phyloP scores from a whole-genome alignment of 192 early-diverging fungal species.

The Coemansia sp. region DNA sequence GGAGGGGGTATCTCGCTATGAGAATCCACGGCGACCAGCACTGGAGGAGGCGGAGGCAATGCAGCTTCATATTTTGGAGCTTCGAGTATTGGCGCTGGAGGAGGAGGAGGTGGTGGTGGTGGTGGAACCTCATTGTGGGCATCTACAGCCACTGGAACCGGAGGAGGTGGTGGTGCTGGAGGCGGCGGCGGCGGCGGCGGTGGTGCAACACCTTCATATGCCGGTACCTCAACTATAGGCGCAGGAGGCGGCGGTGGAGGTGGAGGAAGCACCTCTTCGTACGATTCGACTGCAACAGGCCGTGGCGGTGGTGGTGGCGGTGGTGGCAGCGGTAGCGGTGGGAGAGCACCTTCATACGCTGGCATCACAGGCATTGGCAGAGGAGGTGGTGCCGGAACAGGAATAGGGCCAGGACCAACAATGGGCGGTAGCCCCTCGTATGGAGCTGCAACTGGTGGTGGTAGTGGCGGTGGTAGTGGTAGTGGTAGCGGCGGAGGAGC shows the following conservation, averaged over 20 bases:
- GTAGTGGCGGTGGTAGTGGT: not conserved
- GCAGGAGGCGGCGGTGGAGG: not conserved
- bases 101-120: slow-evolving; percentile 21
- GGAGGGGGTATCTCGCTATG: slow-evolving; percentile 10
- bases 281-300: slow-evolving; percentile 8
- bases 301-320: slow-evolving; percentile 12
- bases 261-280: slow-evolving; percentile 3
- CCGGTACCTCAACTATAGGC: not conserved
- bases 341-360: slow-evolving; percentile 2
- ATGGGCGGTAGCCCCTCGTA: slow-evolving; percentile 19
- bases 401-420: slow-evolving; percentile 7
- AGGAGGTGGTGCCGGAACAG: not conserved
- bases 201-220: slow-evolving; percentile 4
- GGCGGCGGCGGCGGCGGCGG: slow-evolving; percentile 21
- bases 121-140: slow-evolving; percentile 4
- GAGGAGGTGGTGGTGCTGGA: not conserved
- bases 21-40: not conserved
- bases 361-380: not conserved
- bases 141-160: slow-evolving; percentile 10
- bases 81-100: slow-evolving; percentile 10
- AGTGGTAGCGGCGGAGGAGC: slow-evolving; percentile 12
- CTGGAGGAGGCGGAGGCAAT: slow-evolving; percentile 18
- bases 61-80: slow-evolving; percentile 22
- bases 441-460: slow-evolving; percentile 11
- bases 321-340: slow-evolving; percentile 17